Evolutionary conservation across 345 rosid species (phyloP).

Genomic region (Streptanthus diversifolius): DNA sequence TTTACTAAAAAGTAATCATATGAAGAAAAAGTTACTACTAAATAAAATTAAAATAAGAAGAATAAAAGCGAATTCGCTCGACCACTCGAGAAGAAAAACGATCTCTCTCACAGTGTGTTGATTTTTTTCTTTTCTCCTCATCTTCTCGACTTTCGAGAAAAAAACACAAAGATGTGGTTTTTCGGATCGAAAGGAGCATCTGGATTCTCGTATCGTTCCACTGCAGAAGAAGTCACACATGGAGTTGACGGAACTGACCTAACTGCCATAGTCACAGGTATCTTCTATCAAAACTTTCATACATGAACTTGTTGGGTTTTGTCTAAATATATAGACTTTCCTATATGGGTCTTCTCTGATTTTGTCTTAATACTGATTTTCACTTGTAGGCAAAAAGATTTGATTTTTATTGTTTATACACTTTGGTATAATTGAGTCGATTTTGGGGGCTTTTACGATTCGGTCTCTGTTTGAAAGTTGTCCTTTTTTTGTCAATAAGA

Average conservation of each 20-base stretch:
- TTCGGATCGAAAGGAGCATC: conserved; percentile 34
- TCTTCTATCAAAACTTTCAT: background rate
- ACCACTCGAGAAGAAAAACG: conserved; percentile 8
- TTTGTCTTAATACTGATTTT: background rate
- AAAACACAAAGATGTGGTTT: conserved; percentile 22
- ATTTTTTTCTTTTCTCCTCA: background rate
- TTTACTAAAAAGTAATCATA: background rate
- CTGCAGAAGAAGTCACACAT: conserved; percentile 64
- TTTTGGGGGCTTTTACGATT: background rate
- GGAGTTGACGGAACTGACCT: conserved; percentile 69
- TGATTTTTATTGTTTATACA: background rate
- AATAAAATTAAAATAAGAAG: background rate
- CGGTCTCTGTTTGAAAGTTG: background rate
- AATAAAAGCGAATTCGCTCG: background rate
- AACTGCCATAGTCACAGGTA: conserved; percentile 78
- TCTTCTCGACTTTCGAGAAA: background rate
- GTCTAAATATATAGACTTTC: background rate
- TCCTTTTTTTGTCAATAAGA: background rate
- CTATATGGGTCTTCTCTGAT: background rate
- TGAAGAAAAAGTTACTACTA: background rate
- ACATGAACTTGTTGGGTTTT: background rate
- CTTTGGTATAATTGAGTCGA: background rate
- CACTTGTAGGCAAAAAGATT: background rate
- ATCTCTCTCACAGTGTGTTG: background rate
- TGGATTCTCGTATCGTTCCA: conserved; percentile 51